These are phyloP conservation scores for Aspergillus chevalieri DNA, from an alignment of 2,329 filamentous ascomycete species.

Conservation along the genomic window DNA sequence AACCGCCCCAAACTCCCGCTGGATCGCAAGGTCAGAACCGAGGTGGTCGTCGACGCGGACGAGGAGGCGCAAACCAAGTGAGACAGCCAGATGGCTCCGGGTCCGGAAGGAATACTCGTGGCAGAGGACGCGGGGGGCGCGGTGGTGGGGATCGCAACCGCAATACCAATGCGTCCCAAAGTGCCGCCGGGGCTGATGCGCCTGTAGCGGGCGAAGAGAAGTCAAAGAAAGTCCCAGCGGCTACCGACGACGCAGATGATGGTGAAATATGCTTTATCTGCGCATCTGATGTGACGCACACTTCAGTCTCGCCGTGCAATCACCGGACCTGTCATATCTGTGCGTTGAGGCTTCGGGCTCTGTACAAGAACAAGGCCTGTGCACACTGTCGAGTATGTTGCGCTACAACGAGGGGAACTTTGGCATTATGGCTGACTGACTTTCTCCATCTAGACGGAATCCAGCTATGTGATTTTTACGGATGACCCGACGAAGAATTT, in stretches of 20 bases:
- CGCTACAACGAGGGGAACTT: not conserved
- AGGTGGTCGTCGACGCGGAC: slow-evolving; percentile 36
- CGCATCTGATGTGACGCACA: slow-evolving; percentile 80
- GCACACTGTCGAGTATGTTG: slow-evolving; percentile 80
- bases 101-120: slow-evolving; percentile 30
- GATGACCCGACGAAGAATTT: slow-evolving; percentile 75
- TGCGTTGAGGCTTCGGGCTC: slow-evolving; percentile 76
- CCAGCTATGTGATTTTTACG: slow-evolving; percentile 77
- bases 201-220: slow-evolving; percentile 30
- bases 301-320: slow-evolving; percentile 87
- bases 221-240: slow-evolving; percentile 23
- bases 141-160: slow-evolving; percentile 25
- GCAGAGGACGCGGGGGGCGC: slow-evolving; percentile 28
- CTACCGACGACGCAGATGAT: slow-evolving; percentile 51
- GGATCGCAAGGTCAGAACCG: slow-evolving; percentile 36
- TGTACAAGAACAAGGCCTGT: slow-evolving; percentile 95
- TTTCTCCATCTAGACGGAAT: slow-evolving; percentile 32
- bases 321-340: slow-evolving; percentile 97
- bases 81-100: slow-evolving; percentile 24
- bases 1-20: slow-evolving; percentile 17
- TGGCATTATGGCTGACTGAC: slow-evolving; percentile 6
- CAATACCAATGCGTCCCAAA: slow-evolving; percentile 11
- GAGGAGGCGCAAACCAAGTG: slow-evolving; percentile 29
- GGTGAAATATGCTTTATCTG: slow-evolving; percentile 96
- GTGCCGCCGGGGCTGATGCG: slow-evolving; percentile 14